Evolutionary conservation across 495 filamentous ascomycete genomes (phyloP).

Genomic region (Penicillium parvum): DNA sequence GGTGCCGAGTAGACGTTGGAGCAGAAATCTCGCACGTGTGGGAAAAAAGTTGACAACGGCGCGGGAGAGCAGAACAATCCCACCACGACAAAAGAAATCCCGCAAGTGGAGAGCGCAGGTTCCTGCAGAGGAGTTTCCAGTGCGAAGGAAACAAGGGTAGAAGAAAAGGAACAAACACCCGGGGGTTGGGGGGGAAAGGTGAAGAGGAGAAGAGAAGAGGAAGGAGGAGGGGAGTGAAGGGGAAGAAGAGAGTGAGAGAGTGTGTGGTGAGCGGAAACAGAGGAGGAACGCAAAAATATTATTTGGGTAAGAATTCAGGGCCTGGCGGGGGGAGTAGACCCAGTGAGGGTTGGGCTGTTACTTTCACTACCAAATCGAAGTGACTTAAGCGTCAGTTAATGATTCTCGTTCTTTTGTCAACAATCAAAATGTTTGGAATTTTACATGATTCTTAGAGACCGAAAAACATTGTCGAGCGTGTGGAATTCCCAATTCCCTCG

Average conservation of each 20-base stretch:
- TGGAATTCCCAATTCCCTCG: constrained; percentile 6
- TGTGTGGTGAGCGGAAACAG: constrained; percentile 20
- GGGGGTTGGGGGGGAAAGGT: constrained; percentile 17
- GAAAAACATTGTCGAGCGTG: constrained; percentile 7
- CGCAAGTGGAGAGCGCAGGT: background rate
- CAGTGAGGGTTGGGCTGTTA: background rate
- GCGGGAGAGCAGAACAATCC: background rate
- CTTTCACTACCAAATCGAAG: too few relatives aligned
- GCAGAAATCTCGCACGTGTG: constrained; percentile 16
- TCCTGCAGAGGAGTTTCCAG: background rate
- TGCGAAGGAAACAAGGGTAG: constrained; percentile 4
- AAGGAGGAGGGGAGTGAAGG: constrained; percentile 18
- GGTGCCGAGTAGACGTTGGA: constrained; percentile 3
- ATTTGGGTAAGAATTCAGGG: constrained; percentile 23
- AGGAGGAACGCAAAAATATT: constrained; percentile 22
- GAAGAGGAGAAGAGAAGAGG: constrained; percentile 22
- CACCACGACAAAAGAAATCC: constrained; percentile 3
- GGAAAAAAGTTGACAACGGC: constrained; percentile 13
- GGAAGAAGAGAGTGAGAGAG: too few relatives aligned
- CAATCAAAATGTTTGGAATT: background rate
- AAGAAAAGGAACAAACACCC: constrained; percentile 12
- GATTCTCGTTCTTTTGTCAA: too few relatives aligned
- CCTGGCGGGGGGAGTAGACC: background rate
- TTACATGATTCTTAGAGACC: background rate
- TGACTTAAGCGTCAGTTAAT: too few relatives aligned